phyloP scores from a whole-genome alignment of 2,329 filamentous ascomycete genomes.

The Penicillium sp. region DNA sequence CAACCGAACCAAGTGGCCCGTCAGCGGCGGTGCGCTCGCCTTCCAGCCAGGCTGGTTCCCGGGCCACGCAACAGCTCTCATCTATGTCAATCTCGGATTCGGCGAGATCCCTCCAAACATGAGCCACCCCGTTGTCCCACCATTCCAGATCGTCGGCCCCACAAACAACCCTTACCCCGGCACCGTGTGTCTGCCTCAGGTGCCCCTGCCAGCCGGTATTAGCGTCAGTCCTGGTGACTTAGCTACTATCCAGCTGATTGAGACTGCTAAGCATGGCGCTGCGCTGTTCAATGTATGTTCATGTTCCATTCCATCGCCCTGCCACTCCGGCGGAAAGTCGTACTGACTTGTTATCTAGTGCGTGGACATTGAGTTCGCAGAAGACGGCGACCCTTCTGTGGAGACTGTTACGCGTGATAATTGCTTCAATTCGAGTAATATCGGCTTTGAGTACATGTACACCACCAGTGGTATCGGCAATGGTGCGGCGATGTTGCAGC shows the following conservation, averaged over 20 bases:
- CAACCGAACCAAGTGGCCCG: slow-evolving; percentile 91
- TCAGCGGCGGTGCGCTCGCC: slow-evolving; percentile 78
- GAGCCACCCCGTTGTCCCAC: slow-evolving; percentile 74
- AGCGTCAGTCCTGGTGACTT: slow-evolving; percentile 75
- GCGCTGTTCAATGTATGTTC: slow-evolving; percentile 74
- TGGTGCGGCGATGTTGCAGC: slow-evolving; percentile 19
- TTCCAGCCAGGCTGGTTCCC: slow-evolving; percentile 96
- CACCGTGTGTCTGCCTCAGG: slow-evolving; percentile 82
- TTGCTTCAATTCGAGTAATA: slow-evolving; percentile 80
- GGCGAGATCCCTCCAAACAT: slow-evolving; percentile 80
- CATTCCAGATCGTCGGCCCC: slow-evolving; percentile 80
- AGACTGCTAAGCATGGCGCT: slow-evolving; percentile 77
- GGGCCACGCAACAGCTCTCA: slow-evolving; percentile 74
- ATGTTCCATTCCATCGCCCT: neutral
- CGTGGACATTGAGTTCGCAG: slow-evolving; percentile 88
- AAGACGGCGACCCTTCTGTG: slow-evolving; percentile 64
- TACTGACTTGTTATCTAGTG: slow-evolving; percentile 56
- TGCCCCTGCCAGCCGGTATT: slow-evolving; percentile 71
- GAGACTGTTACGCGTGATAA: slow-evolving; percentile 71
- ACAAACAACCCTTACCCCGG: slow-evolving; percentile 80
- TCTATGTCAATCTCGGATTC: slow-evolving; percentile 89
- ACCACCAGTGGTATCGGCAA: slow-evolving; percentile 30
- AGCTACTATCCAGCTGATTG: slow-evolving; percentile 85
- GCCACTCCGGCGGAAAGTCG: neutral
- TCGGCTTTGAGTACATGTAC: slow-evolving; percentile 75